phyloP scores from a whole-genome alignment of 768 basidiomycete species.

The Suillus spraguei region DNA sequence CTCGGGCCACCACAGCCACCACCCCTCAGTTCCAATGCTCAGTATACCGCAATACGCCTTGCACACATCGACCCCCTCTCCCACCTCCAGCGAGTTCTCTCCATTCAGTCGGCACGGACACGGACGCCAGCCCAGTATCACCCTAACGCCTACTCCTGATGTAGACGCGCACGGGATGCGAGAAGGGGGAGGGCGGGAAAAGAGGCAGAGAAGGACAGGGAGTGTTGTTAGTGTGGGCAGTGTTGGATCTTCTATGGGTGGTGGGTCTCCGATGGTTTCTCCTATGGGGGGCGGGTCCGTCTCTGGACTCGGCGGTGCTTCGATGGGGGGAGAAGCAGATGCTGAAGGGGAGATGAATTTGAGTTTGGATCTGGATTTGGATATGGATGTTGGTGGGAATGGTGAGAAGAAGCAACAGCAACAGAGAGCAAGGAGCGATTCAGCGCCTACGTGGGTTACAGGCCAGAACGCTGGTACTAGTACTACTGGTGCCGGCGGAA shows the following conservation, averaged over 20 bases:
- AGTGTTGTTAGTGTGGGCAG: conserved; percentile 7
- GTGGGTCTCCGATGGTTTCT: conserved; percentile 2
- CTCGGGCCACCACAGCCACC: conserved; percentile 11
- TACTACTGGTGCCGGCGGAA: conserved; percentile 19
- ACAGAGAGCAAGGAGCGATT: conserved; percentile 28
- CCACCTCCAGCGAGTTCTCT: conserved; percentile 27
- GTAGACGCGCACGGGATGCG: conserved; percentile 15
- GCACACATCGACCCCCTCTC: conserved; percentile 32
- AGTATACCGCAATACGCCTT: conserved; percentile 27
- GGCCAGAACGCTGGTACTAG: conserved; percentile 12
- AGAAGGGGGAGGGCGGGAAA: conserved; percentile 22
- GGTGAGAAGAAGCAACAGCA: conserved; percentile 21
- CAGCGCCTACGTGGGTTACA: conserved; percentile 25
- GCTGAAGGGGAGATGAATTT: conserved; percentile 30
- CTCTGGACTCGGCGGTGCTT: conserved; percentile 17
- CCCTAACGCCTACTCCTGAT: conserved; percentile 26
- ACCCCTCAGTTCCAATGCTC: conserved; percentile 33
- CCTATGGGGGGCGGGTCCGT: neutral
- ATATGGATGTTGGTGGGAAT: conserved; percentile 10
- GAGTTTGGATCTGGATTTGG: neutral
- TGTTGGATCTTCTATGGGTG: conserved; percentile 2
- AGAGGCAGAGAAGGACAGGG: conserved; percentile 26
- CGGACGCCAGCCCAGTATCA: conserved; percentile 35
- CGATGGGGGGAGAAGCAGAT: conserved; percentile 12
- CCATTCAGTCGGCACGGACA: conserved; percentile 25